Conservation (phyloP, 768 basidiomycete species). For the Pleurotus tuber-regium region DNA sequence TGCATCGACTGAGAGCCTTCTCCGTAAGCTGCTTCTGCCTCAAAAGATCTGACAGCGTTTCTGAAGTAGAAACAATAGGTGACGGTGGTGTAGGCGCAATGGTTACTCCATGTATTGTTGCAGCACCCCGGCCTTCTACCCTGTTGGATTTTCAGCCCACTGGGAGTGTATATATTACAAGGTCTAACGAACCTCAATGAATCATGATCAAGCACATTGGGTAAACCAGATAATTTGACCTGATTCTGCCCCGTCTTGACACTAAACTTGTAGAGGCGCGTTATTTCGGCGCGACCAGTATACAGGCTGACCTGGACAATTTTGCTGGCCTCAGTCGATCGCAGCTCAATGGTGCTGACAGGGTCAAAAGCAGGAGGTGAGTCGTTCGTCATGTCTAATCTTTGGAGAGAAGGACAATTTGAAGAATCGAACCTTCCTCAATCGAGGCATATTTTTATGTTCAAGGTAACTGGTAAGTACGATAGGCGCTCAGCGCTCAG, state of each 20-base stretch:
- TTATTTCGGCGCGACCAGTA: constrained; percentile 35
- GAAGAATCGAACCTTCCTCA: too few relatives aligned
- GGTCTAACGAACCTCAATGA: constrained; percentile 10
- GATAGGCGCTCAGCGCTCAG: too few relatives aligned
- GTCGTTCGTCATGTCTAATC: constrained; percentile 8
- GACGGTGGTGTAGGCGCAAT: constrained; percentile 11
- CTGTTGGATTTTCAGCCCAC: too few relatives aligned
- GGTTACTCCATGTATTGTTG: constrained; percentile 21
- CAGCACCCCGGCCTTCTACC: constrained; percentile 20
- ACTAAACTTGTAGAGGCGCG: constrained; percentile 29
- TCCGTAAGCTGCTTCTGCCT: constrained; percentile 3
- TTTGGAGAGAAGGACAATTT: too few relatives aligned
- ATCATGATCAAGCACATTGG: constrained; percentile 9
- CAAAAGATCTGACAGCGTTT: background rate
- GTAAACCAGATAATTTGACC: constrained; percentile 8
- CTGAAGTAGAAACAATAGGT: constrained; percentile 8
- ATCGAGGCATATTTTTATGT: too few relatives aligned
- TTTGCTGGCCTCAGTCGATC: constrained; percentile 26
- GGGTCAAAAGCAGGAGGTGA: constrained; percentile 16
- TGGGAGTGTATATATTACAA: too few relatives aligned
- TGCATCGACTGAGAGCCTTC: constrained; percentile 17
- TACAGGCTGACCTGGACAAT: constrained; percentile 33
- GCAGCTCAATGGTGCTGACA: constrained; percentile 21
- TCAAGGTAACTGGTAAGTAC: too few relatives aligned
- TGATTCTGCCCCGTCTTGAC: constrained; percentile 14